Percentiles rank a stretch among this genome's conserved stretches.
Conservation (phyloP, 805 yeast genomes). For the Grigorovia transvaalensis region DNA sequence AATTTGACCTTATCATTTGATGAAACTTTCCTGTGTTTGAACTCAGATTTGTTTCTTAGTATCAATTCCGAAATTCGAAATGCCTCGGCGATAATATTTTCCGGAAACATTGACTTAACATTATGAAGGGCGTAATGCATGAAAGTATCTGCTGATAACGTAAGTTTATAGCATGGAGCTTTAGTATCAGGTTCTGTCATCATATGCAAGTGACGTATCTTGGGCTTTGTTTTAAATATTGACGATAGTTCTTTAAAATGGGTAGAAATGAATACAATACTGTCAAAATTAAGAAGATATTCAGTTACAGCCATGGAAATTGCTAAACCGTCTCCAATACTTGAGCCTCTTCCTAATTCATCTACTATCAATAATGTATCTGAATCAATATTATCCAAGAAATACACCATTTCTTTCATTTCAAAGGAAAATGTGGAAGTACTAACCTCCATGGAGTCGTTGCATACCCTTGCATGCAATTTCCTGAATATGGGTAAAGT, state of each 20-base stretch:
- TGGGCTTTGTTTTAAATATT: slow-evolving; percentile 25
- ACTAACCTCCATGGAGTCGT: slow-evolving; percentile 27
- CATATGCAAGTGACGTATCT: slow-evolving; percentile 34
- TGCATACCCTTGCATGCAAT: slow-evolving; percentile 32
- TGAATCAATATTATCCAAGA: slow-evolving; percentile 29
- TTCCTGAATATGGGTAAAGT: slow-evolving; percentile 31
- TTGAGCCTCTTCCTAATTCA: slow-evolving; percentile 47
- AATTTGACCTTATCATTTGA: neutral
- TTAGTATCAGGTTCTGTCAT: slow-evolving; percentile 12
- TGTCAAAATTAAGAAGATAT: slow-evolving; percentile 20
- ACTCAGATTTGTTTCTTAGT: neutral
- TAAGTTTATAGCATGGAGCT: slow-evolving; percentile 22
- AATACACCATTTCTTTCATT: slow-evolving; percentile 39
- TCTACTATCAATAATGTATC: slow-evolving; percentile 38
- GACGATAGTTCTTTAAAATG: slow-evolving; percentile 37
- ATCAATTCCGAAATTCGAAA: slow-evolving; percentile 10
- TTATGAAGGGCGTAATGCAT: slow-evolving; percentile 27
- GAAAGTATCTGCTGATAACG: slow-evolving; percentile 14
- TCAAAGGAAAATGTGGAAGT: slow-evolving; percentile 38
- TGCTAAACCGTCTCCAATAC: slow-evolving; percentile 43
- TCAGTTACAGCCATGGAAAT: slow-evolving; percentile 38
- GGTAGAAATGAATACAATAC: slow-evolving; percentile 34
- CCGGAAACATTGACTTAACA: slow-evolving; percentile 21
- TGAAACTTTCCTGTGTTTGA: neutral
- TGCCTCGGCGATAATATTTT: slow-evolving; percentile 21